Base-by-base conservation (phyloP, 2,329 filamentous ascomycete genomes). In the Myrmaecium sp. region DNA sequence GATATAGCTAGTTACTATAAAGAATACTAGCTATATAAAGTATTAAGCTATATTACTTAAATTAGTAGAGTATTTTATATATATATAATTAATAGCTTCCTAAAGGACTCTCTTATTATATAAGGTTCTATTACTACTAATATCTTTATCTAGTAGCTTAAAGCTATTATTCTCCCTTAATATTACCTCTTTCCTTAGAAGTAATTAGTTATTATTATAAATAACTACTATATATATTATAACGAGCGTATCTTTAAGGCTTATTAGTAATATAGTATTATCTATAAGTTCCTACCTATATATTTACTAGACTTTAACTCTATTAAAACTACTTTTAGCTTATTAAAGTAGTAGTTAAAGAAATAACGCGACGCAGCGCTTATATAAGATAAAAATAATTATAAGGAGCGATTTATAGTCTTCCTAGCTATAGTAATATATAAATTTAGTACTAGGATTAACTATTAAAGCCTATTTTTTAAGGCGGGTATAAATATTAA, bases 261-360 rank as follows among this genome's bases (percentile, higher is more conserved):
- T 23, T 12, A 12, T 6, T n/a, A 23, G 21, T n/a, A 6, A 11
- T n/a, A 7, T 12, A 13, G 21, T 11, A 12, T 12, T 13, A 6
- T 23, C 11, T 7, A 12, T 6, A n/a, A 13, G n/a, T 23, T 23
- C 21, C 11, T 11, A 6, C n/a, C 21, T 6, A n/a, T 11, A 11
- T 23, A 23, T 11, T 23, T 13, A 13, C 21, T 13, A n/a, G 21
- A 23, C 21, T 23, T 23, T 23, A 23, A 23, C 14, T 11, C 21
- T 23, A 23, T 23, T 11, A 11, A 23, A 11, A 12, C 11, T 12
- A 23, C 21, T 13, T 23, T 23, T 11, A 12, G 7, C 6, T n/a
- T 23, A 6, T 13, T 23, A 12, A 23, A 23, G 21, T n/a, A n/a
- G n/a, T n/a, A n/a, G n/a, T n/a, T n/a, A n/a, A n/a, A n/a, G n/a